Evolutionary conservation across 352 stramenopile species (phyloP), one percentile per base, ranked within the genome.

Genomic region (Globisporangium abappressorium): DNA sequence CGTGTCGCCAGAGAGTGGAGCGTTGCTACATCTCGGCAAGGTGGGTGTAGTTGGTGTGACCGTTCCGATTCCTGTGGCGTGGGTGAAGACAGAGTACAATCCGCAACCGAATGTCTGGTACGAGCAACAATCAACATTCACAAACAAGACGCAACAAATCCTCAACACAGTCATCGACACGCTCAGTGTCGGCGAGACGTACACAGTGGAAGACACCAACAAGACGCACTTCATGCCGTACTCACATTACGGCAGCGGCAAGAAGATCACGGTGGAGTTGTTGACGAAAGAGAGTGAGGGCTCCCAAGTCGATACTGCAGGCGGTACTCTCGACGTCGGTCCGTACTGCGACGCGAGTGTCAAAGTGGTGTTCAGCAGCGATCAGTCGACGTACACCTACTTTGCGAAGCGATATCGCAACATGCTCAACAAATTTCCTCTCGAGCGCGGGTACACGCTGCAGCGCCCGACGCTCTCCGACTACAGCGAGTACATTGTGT

Each of bases 341-440:
- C 47, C 66, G 53, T 77, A 69, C 70, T 81, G 70, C 14, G 72
- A 77, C 33, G 61, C 53, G 1, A 66, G 65, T 1, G 33, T 75
- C 28, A 64, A 65, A 41, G 57, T 77, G 22, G 46, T 65, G 28
- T 79, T 71, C 55, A 74, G 41, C 9, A 22, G 41, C 8, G 65
- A 62, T 26, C 5, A 63, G 2, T 59, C 70, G 7, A 49, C 59
- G 22, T 78, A 82, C 33, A 71, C 65, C 18, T 92, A 81, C 73
- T 63, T 69, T 14, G 74, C 62, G 36, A 87, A 90, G 71, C 76
- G 84, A 2, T 82, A 88, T 63, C 81, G 79, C 59, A 90, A 90
- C 64, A 69, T 73, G 15, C 71, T 69, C 61, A 33, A 55, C 36
- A 64, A 33, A 5, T 72, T 65, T 1, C 47, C 62, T 0, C 1